phyloP scores from a whole-genome alignment of 2,329 filamentous ascomycete genomes.

The Ophiostoma australiae region DNA sequence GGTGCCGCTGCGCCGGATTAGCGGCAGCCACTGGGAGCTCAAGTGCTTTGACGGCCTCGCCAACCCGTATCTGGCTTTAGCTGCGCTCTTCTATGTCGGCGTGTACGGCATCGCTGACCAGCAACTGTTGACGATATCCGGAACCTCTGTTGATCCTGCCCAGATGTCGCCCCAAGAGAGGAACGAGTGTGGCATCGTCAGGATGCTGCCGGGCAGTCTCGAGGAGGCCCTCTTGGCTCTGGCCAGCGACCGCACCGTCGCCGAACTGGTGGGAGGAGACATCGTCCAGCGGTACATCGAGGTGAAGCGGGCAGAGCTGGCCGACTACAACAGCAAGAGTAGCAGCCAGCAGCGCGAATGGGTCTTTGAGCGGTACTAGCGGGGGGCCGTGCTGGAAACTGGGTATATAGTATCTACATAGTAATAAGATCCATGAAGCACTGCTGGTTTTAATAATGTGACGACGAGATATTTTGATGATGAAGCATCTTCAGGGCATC shows the following conservation, averaged over 20 bases:
- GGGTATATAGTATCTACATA: background rate
- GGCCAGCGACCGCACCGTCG: conserved; percentile 44
- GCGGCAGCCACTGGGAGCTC: conserved; percentile 68
- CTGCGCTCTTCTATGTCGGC: conserved; percentile 57
- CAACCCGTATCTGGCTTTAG: conserved; percentile 68
- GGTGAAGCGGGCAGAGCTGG: conserved; percentile 56
- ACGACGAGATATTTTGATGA: too few relatives aligned
- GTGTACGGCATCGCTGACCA: conserved; percentile 47
- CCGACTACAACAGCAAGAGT: conserved; percentile 46
- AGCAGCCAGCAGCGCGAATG: conserved; percentile 48
- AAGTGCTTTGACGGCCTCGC: conserved; percentile 71
- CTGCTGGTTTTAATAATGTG: too few relatives aligned
- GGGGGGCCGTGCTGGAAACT: background rate
- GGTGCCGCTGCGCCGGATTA: conserved; percentile 64
- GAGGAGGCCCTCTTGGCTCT: conserved; percentile 52
- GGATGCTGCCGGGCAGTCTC: conserved; percentile 51
- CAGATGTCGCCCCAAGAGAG: conserved; percentile 45
- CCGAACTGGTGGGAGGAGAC: conserved; percentile 42
- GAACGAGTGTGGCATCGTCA: conserved; percentile 47
- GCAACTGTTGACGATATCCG: conserved; percentile 44
- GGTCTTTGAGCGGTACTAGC: conserved; percentile 61
- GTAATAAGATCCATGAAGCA: too few relatives aligned
- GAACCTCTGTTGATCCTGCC: conserved; percentile 54
- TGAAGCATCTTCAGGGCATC: background rate
- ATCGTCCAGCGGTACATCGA: conserved; percentile 53